These are phyloP conservation scores for Neurospora sp. DNA, from an alignment of 2,329 filamentous ascomycete genomes.

Conservation along the genomic window DNA sequence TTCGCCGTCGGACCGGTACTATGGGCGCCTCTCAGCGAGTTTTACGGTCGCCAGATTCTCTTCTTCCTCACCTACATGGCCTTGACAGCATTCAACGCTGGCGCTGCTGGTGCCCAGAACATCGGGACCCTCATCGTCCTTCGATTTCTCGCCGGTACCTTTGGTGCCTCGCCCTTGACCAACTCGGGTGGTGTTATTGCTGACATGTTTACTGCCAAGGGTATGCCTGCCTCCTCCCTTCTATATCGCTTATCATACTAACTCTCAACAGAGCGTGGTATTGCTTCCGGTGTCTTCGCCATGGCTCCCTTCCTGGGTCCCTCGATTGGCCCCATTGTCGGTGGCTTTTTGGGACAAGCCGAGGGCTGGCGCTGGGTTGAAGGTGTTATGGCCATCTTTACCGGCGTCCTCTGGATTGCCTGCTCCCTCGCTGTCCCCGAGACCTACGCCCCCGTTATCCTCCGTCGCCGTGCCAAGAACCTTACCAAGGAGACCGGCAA, in stretches of 20 bases:
- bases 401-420: slow-evolving; percentile 48
- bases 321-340: slow-evolving; percentile 52
- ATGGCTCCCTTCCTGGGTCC: slow-evolving; percentile 58
- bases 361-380: slow-evolving; percentile 63
- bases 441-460: slow-evolving; percentile 50
- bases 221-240: slow-evolving; percentile 1
- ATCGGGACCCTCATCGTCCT: slow-evolving; percentile 51
- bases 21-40: slow-evolving; percentile 48
- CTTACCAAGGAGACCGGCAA: slow-evolving; percentile 44
- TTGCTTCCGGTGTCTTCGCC: slow-evolving; percentile 55
- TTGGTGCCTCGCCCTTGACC: slow-evolving; percentile 52
- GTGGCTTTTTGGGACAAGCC: slow-evolving; percentile 55
- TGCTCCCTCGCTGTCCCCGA: slow-evolving; percentile 45
- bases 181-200: slow-evolving; percentile 54
- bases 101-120: slow-evolving; percentile 45
- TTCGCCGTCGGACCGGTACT: slow-evolving; percentile 46
- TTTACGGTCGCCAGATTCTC: slow-evolving; percentile 50
- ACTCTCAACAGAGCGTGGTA: slow-evolving; percentile 37
- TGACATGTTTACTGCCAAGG: slow-evolving; percentile 40
- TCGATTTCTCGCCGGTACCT: slow-evolving; percentile 53
- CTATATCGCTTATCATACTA: slow-evolving; percentile 1
- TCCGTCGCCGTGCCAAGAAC: slow-evolving; percentile 42
- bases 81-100: slow-evolving; percentile 53
- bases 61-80: slow-evolving; percentile 47
- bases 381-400: slow-evolving; percentile 55